Evolutionary conservation across 2,329 filamentous ascomycete species (phyloP), one percentile per base, ranked within the genome.

Genomic region (Simplicillium sp.): DNA sequence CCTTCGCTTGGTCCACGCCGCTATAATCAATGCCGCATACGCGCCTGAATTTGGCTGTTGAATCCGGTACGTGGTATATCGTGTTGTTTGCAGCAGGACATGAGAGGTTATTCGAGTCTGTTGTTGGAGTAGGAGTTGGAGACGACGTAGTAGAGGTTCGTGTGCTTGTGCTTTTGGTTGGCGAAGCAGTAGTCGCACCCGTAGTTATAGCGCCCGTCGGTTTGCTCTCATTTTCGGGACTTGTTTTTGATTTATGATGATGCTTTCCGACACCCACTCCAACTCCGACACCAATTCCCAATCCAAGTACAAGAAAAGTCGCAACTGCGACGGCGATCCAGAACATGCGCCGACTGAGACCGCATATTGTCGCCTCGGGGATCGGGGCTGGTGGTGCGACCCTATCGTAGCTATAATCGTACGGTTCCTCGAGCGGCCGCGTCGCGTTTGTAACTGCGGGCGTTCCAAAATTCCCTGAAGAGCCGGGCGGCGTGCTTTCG

Each of bases 11-110:
- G 14, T 46, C 50, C 2, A 43, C 44, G n/a, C 60, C 59, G 44
- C 54, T 60, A 49, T 66, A 70, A 51, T 73, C 68, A 41, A 70
- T 49, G 25, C 66, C 68, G 50, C 68, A 72, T 14, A 65, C 39
- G 7, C 64, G 66, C 16, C 63, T 47, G 54, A 72, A 73, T 8
- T 44, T 51, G 45, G 61, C 64, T 7, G 58, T 49, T 3, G 64
- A 64, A 8, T 59, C 57, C 1, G 64, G 59, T 1, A 67, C 65
- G 17, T 53, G 39, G 47, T 66, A 71, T n/a, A 58, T 48, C 2
- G 67, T 70, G 40, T 64, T 62, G 49, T 70, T 69, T 12, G 61
- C 57, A 1, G 54, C 56, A 0, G 68, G 67, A 39, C 68, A 71
- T 36, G 60, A 56, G 2, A 57, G 51, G 20, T 55, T 51, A 4